phyloP scores from a whole-genome alignment of 176 grass and related monocot species.

The Cenchrus fungigraminus region DNA sequence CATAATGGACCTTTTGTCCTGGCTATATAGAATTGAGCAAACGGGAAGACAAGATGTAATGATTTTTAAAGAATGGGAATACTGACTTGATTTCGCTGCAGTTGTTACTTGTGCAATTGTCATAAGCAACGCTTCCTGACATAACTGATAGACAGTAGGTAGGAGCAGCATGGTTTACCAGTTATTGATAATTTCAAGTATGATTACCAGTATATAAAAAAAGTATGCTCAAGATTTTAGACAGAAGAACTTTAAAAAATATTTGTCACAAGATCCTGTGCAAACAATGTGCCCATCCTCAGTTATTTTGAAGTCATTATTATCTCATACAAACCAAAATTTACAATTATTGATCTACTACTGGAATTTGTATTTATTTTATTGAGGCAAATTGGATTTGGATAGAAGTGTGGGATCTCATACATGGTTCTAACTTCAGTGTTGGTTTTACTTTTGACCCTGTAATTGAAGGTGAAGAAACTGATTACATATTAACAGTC shows the following conservation, averaged over 20 bases:
- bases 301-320: too few relatives aligned
- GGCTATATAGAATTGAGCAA: background rate
- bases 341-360: too few relatives aligned
- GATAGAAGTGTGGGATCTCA: too few relatives aligned
- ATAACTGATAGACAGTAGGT: background rate
- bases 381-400: too few relatives aligned
- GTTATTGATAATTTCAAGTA: too few relatives aligned
- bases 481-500: slow-evolving; percentile 9
- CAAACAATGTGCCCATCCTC: too few relatives aligned
- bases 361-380: too few relatives aligned
- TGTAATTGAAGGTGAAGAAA: slow-evolving; percentile 7
- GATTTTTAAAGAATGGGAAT: background rate
- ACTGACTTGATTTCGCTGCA: background rate
- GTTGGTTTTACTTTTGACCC: background rate
- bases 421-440: too few relatives aligned
- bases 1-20: background rate
- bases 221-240: background rate
- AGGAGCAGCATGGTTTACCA: background rate
- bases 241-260: background rate
- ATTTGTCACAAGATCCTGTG: too few relatives aligned
- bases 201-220: too few relatives aligned
- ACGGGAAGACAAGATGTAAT: background rate
- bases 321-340: too few relatives aligned
- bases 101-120: background rate
- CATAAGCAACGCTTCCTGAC: background rate